Percentiles rank a stretch among this genome's conserved stretches.
Conservation (phyloP, 352 stramenopile species). For the Pythium diclinum region DNA sequence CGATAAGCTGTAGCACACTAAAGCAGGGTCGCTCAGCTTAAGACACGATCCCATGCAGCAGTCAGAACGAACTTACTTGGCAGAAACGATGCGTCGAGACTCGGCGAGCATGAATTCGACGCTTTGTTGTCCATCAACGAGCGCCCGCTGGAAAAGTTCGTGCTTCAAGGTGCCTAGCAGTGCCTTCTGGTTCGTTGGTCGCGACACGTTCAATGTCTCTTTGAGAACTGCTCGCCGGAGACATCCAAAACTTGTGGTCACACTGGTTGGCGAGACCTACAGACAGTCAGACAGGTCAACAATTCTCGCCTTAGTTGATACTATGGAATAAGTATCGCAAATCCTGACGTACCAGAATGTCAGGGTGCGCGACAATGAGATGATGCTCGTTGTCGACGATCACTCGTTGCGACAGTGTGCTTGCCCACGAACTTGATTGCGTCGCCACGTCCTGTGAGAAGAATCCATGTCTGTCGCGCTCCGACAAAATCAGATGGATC, state of each 20-base stretch:
- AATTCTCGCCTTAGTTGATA: too few species aligned
- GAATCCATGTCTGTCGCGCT: constrained; percentile 38
- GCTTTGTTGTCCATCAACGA: constrained; percentile 37
- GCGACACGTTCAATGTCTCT: constrained; percentile 59
- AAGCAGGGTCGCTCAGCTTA: background rate
- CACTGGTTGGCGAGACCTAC: constrained; percentile 76
- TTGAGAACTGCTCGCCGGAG: constrained; percentile 64
- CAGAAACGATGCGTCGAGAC: constrained; percentile 47
- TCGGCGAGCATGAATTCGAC: constrained; percentile 37
- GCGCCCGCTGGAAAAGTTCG: constrained; percentile 68
- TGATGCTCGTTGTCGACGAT: constrained; percentile 41
- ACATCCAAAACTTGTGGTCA: constrained; percentile 75
- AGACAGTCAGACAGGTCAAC: background rate
- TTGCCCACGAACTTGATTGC: background rate
- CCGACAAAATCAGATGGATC: constrained; percentile 77
- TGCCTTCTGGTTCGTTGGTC: constrained; percentile 56
- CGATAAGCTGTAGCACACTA: constrained; percentile 67
- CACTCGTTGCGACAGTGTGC: background rate
- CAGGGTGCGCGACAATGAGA: constrained; percentile 66
- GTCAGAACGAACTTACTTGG: constrained; percentile 57
- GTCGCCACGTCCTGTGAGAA: constrained; percentile 31
- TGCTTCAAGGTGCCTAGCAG: constrained; percentile 81
- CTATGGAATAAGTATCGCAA: background rate
- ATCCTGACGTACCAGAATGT: constrained; percentile 54
- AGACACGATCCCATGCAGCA: constrained; percentile 5